Evolutionary conservation across 2,329 filamentous ascomycete species (phyloP).

Genomic region (Davidsoniella virescens): DNA sequence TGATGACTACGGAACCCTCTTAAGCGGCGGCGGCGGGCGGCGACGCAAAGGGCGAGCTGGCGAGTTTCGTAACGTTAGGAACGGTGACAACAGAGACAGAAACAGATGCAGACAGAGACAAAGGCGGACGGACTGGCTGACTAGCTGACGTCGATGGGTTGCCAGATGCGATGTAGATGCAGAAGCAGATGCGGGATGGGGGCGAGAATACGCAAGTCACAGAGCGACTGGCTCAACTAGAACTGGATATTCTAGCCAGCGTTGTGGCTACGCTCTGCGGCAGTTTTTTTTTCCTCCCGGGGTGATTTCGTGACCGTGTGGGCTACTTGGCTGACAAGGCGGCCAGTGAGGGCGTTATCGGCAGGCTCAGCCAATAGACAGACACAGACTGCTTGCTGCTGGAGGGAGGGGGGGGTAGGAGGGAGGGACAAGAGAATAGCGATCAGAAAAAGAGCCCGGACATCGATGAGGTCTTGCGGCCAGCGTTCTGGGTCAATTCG

Average conservation of each 20-base stretch:
- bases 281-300: neutral
- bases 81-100: neutral
- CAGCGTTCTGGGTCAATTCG: too few species aligned
- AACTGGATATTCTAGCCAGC: too few species aligned
- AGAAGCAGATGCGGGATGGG: too few species aligned
- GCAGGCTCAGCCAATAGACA: conserved; percentile 1
- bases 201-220: too few species aligned
- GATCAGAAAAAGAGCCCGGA: too few species aligned
- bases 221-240: too few species aligned
- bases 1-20: too few species aligned
- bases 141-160: too few species aligned
- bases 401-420: neutral
- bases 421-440: too few species aligned
- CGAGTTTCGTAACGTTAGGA: neutral
- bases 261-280: too few species aligned
- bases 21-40: neutral
- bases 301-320: neutral
- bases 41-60: neutral
- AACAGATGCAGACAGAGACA: neutral
- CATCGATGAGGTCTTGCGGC: too few species aligned
- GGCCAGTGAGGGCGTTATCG: conserved; percentile 2
- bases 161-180: too few species aligned
- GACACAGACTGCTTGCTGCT: neutral
- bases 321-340: conserved; percentile 1
- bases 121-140: neutral